Base-by-base conservation (phyloP, 371 early-diverging fungal genomes). In the Actinomortierella ambigua region DNA sequence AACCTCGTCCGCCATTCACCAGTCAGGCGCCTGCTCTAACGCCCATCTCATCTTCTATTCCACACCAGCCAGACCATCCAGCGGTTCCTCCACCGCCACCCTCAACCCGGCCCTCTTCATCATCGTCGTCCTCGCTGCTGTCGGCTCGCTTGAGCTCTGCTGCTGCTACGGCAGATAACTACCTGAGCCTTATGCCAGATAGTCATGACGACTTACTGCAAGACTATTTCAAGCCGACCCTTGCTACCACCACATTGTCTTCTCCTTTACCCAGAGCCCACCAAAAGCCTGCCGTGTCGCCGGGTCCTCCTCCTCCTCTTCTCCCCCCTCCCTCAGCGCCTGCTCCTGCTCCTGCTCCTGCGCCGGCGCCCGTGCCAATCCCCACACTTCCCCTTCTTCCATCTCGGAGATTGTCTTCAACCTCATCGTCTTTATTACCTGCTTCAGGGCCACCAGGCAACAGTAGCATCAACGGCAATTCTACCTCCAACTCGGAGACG, bases 221-320 rank as follows among this genome's bases (percentile, higher is more conserved):
- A 9, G 58, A 57, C 18, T 34, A 40, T 40, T 57, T 57, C 40
- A 49, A 57, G 39, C 58, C 58, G 2, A 50, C 58, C n/a, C 41
- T 57, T 39, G 50, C 50, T n/a, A 7, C 50, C 23, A 18, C 24
- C 23, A 24, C 58, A n/a, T n/a, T n/a, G n/a, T n/a, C n/a, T 8
- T 3, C 58, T n/a, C 41, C 58, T 15, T 40, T 40, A 20, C 24
- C 50, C 18, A 26, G 34, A n/a, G 55, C 47, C 34, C 53, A 53
- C 18, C 53, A 60, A 23, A 53, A 40, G 47, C 44, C 44, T 11
- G 24, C 40, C 47, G 57, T 2, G 24, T 34, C 23, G 50, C 39
- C 41, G 65, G 29, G 23, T 9, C 42, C 0, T 34, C 11, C 34
- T 34, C 34, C 34, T 34, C 34, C 11, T 34, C 34, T 28, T 51